Conservation (phyloP, 306 rosid species). For the Casuarina equisetifolia region DNA sequence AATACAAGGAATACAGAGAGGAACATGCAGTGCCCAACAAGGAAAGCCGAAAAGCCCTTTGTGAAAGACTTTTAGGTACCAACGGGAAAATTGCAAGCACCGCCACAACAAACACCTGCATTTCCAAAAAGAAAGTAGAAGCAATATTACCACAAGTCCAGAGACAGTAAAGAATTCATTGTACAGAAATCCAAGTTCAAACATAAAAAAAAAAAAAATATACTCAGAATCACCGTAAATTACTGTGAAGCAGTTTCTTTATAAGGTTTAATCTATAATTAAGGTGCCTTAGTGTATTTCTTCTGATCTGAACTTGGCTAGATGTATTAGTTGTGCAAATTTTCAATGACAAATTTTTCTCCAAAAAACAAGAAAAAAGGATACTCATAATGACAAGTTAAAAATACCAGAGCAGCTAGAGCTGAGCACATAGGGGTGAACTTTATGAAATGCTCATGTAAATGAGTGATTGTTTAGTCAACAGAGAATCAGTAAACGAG, state of each 20-base stretch:
- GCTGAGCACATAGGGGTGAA: background rate
- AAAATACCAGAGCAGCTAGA: background rate
- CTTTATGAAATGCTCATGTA: background rate
- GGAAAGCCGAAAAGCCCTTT: constrained; percentile 87
- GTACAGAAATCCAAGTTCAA: background rate
- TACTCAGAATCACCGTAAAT: background rate
- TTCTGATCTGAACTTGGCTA: background rate
- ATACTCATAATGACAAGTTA: background rate
- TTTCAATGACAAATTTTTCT: background rate
- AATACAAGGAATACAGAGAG: constrained; percentile 74
- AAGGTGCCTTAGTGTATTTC: background rate
- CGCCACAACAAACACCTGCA: constrained; percentile 89
- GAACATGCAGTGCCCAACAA: constrained; percentile 87
- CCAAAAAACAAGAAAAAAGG: background rate
- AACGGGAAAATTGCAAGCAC: constrained; percentile 79
- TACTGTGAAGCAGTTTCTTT: background rate
- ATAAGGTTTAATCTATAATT: background rate
- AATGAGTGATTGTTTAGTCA: background rate
- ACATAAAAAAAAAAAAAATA: background rate
- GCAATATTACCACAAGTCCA: constrained; percentile 24
- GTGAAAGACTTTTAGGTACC: constrained; percentile 71
- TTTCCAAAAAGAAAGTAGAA: constrained; percentile 13
- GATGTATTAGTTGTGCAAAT: background rate
- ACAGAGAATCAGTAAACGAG: background rate
- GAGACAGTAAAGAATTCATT: background rate